Conservation (phyloP, 106 monocot genomes). For the Hemerocallis citrina region DNA sequence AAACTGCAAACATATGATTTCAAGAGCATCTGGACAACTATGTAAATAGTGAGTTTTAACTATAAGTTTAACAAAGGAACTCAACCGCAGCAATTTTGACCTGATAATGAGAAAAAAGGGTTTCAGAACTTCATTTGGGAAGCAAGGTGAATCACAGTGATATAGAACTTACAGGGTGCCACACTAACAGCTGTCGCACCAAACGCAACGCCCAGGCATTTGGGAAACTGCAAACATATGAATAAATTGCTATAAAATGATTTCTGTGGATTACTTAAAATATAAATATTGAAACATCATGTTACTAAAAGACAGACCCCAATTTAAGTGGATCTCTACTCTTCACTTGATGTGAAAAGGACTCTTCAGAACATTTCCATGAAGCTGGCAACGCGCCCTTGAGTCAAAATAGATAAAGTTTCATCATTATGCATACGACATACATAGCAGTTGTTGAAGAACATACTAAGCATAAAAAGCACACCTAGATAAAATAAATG, state of each 20-base stretch:
- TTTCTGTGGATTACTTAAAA: neutral
- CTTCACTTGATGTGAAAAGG: constrained; percentile 63
- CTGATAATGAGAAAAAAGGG: neutral
- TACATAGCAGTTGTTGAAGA: neutral
- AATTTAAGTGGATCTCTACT: constrained; percentile 80
- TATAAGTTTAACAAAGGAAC: neutral
- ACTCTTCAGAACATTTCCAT: constrained; percentile 93
- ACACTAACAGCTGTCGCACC: constrained; percentile 67
- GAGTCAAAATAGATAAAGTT: neutral
- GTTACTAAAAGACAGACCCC: constrained; percentile 40
- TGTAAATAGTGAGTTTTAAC: no score
- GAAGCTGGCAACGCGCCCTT: constrained; percentile 50
- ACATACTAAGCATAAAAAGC: no score
- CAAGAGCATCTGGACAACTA: no score
- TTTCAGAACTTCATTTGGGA: neutral
- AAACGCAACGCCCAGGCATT: constrained; percentile 80
- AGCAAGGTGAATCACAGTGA: neutral
- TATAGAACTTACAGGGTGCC: constrained; percentile 76
- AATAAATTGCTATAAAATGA: neutral
- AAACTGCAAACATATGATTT: no score
- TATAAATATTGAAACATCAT: constrained; percentile 2
- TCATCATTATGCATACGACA: neutral
- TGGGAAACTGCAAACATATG: constrained; percentile 60
- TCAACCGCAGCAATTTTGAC: neutral
- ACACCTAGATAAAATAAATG: no score